Conservation (phyloP, 805 yeast species). For the Yarrowia porcina region DNA sequence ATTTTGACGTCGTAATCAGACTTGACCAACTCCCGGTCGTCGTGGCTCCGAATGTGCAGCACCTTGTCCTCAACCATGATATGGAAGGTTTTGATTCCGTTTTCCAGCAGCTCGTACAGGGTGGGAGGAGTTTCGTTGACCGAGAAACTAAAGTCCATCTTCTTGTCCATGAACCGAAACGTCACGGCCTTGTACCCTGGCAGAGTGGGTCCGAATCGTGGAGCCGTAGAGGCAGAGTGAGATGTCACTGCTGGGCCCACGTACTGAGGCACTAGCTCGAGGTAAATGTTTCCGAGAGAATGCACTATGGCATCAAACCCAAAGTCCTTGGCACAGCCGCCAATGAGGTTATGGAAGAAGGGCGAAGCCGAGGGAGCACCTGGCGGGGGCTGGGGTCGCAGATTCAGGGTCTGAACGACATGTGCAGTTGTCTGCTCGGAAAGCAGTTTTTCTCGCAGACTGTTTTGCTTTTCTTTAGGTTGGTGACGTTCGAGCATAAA, state of each 20-base stretch:
- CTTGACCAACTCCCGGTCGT: conserved; percentile 18
- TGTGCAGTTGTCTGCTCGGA: conserved; percentile 28
- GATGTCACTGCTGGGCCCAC: background rate
- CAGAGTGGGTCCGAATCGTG: conserved; percentile 5
- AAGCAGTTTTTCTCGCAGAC: conserved; percentile 26
- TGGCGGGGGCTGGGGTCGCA: background rate
- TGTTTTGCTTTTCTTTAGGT: background rate
- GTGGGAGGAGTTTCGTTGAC: conserved; percentile 77
- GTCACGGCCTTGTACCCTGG: conserved; percentile 34
- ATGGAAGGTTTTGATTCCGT: conserved; percentile 71
- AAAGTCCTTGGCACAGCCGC: conserved; percentile 52
- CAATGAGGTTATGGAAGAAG: conserved; percentile 5
- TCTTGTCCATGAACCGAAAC: conserved; percentile 34
- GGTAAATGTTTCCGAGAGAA: conserved; percentile 66
- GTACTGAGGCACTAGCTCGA: conserved; percentile 39
- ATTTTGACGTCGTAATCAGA: conserved; percentile 18
- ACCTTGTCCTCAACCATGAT: conserved; percentile 42
- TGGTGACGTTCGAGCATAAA: conserved; percentile 24
- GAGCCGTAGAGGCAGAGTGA: background rate
- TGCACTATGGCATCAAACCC: conserved; percentile 70
- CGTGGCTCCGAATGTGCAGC: conserved; percentile 30
- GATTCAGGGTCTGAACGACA: conserved; percentile 26
- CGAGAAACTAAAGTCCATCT: conserved; percentile 61
- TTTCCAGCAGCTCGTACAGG: conserved; percentile 68
- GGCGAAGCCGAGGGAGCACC: background rate